Percentiles rank a stretch among this genome's conserved stretches.
Conservation (phyloP, 1,284 basidiomycete species). For the Ceratobasidium sp. region DNA sequence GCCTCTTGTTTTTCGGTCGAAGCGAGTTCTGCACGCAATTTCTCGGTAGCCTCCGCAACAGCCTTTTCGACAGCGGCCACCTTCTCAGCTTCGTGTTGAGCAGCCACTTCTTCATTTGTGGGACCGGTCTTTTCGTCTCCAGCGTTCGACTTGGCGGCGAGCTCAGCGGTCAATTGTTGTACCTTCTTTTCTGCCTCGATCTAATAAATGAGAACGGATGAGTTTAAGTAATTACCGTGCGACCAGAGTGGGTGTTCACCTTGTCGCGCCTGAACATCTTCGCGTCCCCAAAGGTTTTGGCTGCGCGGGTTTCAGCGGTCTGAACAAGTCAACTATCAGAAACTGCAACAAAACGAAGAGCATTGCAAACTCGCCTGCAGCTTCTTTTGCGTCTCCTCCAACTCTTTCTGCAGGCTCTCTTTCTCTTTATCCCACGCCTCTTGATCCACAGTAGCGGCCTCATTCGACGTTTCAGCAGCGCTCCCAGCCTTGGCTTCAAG, state of each 20-base stretch:
- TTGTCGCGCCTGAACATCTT: slow-evolving; percentile 52
- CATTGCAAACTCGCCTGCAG: background rate
- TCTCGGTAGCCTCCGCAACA: slow-evolving; percentile 50
- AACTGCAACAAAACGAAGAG: background rate
- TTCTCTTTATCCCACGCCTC: slow-evolving; percentile 25
- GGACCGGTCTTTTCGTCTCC: background rate
- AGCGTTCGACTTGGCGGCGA: slow-evolving; percentile 8
- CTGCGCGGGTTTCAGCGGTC: slow-evolving; percentile 52
- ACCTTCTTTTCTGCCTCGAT: slow-evolving; percentile 54
- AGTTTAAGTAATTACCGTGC: slow-evolving; percentile 51
- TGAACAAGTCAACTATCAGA: background rate
- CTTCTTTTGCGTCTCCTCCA: slow-evolving; percentile 8
- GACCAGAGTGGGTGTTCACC: slow-evolving; percentile 53
- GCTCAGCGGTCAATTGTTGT: slow-evolving; percentile 51
- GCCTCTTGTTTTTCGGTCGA: slow-evolving; percentile 48
- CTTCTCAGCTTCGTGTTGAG: slow-evolving; percentile 50
- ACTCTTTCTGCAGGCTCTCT: background rate
- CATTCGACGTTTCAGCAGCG: background rate
- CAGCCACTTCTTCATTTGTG: slow-evolving; percentile 48
- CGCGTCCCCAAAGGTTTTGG: slow-evolving; percentile 50
- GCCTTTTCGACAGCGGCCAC: slow-evolving; percentile 15
- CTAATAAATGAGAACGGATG: slow-evolving; percentile 53
- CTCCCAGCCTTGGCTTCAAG: slow-evolving; percentile 17
- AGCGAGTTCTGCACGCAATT: slow-evolving; percentile 45
- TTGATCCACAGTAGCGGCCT: background rate